Conservation (phyloP, 129 eudicot species). For the Deinandra increscens region DNA sequence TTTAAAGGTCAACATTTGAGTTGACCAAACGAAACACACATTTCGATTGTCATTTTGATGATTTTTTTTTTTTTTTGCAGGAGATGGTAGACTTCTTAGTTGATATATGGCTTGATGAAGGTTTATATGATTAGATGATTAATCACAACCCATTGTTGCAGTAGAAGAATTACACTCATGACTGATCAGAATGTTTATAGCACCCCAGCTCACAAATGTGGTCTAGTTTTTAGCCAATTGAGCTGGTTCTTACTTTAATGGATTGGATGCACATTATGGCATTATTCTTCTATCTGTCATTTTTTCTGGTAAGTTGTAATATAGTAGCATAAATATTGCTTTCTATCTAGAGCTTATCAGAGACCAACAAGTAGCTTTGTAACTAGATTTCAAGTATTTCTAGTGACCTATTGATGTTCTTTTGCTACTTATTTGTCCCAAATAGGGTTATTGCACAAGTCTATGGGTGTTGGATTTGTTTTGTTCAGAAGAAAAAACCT, state of each 20-base stretch:
- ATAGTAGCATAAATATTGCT: constrained; percentile 7
- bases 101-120: constrained; percentile 84
- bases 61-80: constrained; percentile 32
- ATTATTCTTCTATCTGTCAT: not conserved
- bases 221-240: constrained; percentile 22
- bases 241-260: constrained; percentile 9
- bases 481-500: no score
- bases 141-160: constrained; percentile 18
- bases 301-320: constrained; percentile 11
- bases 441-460: not conserved
- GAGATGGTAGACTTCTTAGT: constrained; percentile 85
- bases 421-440: not conserved
- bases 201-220: constrained; percentile 11
- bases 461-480: no score
- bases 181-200: constrained; percentile 23
- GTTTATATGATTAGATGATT: constrained; percentile 53
- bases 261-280: not conserved
- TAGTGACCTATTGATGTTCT: constrained; percentile 12
- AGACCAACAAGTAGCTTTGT: constrained; percentile 22
- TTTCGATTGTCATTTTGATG: not conserved
- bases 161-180: constrained; percentile 26
- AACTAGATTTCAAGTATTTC: constrained; percentile 22
- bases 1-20: constrained; percentile 3
- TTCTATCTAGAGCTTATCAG: constrained; percentile 29
- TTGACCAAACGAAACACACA: not conserved